These are phyloP conservation scores for Saccharata proteae DNA, from an alignment of 2,329 filamentous ascomycete genomes.

Conservation along the genomic window DNA sequence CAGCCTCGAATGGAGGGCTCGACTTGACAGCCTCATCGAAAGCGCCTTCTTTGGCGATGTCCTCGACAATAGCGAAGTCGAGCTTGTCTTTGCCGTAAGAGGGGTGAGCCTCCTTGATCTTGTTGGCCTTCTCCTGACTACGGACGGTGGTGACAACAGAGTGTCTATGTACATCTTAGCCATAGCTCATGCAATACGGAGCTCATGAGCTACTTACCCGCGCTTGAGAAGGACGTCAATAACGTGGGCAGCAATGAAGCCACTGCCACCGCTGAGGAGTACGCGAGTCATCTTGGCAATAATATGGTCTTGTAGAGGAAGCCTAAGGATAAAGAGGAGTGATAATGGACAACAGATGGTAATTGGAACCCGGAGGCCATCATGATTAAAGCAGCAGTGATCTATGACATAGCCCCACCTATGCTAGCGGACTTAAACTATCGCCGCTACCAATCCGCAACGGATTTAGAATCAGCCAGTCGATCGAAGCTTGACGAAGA, in stretches of 20 bases:
- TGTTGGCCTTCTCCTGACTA: conserved; percentile 48
- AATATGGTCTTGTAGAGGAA: no score
- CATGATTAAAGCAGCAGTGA: no score
- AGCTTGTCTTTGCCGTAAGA: conserved; percentile 43
- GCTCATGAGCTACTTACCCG: conserved; percentile 28
- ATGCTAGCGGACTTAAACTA: no score
- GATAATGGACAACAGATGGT: no score
- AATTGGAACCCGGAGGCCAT: no score
- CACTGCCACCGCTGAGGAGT: conserved; percentile 41
- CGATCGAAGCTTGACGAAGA: no score
- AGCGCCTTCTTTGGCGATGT: conserved; percentile 57
- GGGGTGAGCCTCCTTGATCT: conserved; percentile 44
- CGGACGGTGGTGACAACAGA: conserved; percentile 52
- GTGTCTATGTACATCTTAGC: conserved; percentile 35
- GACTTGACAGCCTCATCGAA: conserved; percentile 52
- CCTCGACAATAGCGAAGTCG: conserved; percentile 55
- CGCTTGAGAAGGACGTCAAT: conserved; percentile 45
- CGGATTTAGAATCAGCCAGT: no score
- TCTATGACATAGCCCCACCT: no score
- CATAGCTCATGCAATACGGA: no score
- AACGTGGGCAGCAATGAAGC: conserved; percentile 56
- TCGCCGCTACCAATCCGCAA: no score
- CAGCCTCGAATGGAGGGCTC: conserved; percentile 55
- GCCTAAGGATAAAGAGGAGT: no score
- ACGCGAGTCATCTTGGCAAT: conserved; percentile 23